Evolutionary conservation across 768 basidiomycete genomes (phyloP).

Genomic region (Lentinula edodes): DNA sequence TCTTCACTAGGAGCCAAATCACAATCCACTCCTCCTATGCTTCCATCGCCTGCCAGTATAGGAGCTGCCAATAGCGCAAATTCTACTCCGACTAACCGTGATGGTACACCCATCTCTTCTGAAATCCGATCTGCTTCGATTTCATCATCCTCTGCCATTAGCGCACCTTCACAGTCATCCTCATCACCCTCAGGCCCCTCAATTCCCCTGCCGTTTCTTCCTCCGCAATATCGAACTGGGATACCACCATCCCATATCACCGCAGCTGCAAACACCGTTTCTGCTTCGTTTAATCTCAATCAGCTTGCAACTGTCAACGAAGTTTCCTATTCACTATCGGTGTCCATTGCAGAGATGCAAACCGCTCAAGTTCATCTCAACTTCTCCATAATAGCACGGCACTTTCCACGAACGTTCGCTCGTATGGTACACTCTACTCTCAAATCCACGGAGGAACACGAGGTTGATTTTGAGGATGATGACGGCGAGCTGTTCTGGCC

Average conservation of each 20-base stretch:
- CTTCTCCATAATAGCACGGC: conserved; percentile 59
- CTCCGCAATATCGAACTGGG: conserved; percentile 1
- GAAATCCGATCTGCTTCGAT: conserved; percentile 24
- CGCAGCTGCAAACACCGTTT: conserved; percentile 36
- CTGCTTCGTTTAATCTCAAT: conserved; percentile 38
- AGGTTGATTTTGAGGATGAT: conserved; percentile 80
- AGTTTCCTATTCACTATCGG: conserved; percentile 28
- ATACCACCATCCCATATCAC: conserved; percentile 35
- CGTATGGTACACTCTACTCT: conserved; percentile 67
- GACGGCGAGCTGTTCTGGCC: conserved; percentile 88
- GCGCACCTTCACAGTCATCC: conserved; percentile 14
- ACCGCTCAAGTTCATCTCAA: conserved; percentile 51
- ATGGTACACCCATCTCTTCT: conserved; percentile 46
- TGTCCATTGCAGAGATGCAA: conserved; percentile 43
- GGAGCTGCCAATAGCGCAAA: conserved; percentile 65
- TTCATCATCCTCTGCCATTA: conserved; percentile 21
- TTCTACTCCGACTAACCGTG: conserved; percentile 66
- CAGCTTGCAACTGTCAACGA: conserved; percentile 39
- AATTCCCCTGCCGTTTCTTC: conserved; percentile 25
- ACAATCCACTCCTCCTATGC: conserved; percentile 61
- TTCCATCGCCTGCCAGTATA: conserved; percentile 73
- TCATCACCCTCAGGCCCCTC: conserved; percentile 23
- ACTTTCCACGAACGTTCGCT: conserved; percentile 72
- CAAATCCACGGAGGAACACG: conserved; percentile 61
- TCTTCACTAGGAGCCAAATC: conserved; percentile 28